Conservation (phyloP, 2,329 filamentous ascomycete species). For the Nigrograna mackinnonii region DNA sequence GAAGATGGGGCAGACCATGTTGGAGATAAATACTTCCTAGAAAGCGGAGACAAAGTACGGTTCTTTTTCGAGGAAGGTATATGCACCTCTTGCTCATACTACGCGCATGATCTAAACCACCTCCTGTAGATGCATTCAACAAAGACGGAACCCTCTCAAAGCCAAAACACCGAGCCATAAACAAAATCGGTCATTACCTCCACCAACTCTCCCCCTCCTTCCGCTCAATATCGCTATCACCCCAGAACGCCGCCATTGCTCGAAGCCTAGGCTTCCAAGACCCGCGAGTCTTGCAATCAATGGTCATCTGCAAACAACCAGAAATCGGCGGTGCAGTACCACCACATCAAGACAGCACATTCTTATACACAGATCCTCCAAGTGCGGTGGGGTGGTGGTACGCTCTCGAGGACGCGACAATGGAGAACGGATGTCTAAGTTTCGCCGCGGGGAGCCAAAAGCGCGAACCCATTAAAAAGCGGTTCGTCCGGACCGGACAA, state of each 20-base stretch:
- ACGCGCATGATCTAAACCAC: too few species aligned
- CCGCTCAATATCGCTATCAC: slow-evolving; percentile 57
- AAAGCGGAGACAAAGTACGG: slow-evolving; percentile 85
- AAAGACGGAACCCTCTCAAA: slow-evolving; percentile 66
- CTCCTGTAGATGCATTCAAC: slow-evolving; percentile 71
- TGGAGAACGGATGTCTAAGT: slow-evolving; percentile 84
- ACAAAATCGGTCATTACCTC: slow-evolving; percentile 61
- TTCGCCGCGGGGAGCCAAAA: slow-evolving; percentile 84
- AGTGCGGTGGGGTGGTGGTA: slow-evolving; percentile 97
- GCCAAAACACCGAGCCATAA: slow-evolving; percentile 83
- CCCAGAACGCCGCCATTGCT: slow-evolving; percentile 66
- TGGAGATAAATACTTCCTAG: slow-evolving; percentile 92
- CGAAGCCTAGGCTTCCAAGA: slow-evolving; percentile 73
- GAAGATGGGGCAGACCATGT: slow-evolving; percentile 72
- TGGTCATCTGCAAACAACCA: slow-evolving; percentile 98
- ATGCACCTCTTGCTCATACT: slow-evolving; percentile 1
- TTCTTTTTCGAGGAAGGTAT: slow-evolving; percentile 91
- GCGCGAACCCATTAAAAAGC: slow-evolving; percentile 68
- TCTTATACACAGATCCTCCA: slow-evolving; percentile 87
- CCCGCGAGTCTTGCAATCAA: slow-evolving; percentile 83
- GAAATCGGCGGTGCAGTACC: slow-evolving; percentile 92
- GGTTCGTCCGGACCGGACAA: slow-evolving; percentile 70
- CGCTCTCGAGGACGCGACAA: slow-evolving; percentile 87
- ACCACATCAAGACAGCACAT: slow-evolving; percentile 89
- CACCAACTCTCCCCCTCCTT: slow-evolving; percentile 51